Base-by-base conservation (phyloP, 495 filamentous ascomycete genomes). In the Aspergillus coremiiformis region DNA sequence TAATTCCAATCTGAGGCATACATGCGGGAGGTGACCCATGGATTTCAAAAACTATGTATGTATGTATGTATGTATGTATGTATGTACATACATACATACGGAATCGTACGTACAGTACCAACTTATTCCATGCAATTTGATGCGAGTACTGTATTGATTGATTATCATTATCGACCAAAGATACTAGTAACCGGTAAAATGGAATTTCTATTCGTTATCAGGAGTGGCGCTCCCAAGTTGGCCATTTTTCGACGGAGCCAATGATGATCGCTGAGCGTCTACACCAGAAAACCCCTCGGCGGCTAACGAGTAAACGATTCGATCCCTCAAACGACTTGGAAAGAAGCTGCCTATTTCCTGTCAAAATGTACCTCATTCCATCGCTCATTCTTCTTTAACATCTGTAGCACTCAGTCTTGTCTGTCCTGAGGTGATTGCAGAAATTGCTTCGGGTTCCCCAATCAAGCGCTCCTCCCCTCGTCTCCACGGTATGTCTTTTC, bases 231-330 rank as follows among this genome's bases (percentile, higher is more conserved):
- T 30, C 8, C 5, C 17, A 17, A 24, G 43, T 33, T 24, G 32
- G n/a, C n/a, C n/a, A n/a, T n/a, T 19, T n/a, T 51, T 7, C 41
- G 22, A 32, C 42, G 44, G 35, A 43, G 46, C 57, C 58, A 60
- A 60, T 60, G 51, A 52, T 47, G 32, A 17, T 15, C 76, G 45
- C 68, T 77, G n/a, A 69, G 75, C 9, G 72, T 76, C 27, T 69
- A 71, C 32, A 35, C 32, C 32, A 35, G 32, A 35, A n/a, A 27
- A 39, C 51, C 35, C 39, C 32, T 49, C 58, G 58, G 58, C 58
- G 58, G 51, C 43, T 60, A 60, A 10, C n/a, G n/a, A n/a, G n/a
- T n/a, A n/a, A n/a, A n/a, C n/a, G n/a, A n/a, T n/a, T n/a, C n/a
- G n/a, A n/a, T n/a, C n/a, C n/a, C n/a, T 8, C 24, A 27, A 35